These are phyloP conservation scores for Pleoardoris graminearum DNA, from an alignment of 2,329 filamentous ascomycete genomes.

Conservation along the genomic window DNA sequence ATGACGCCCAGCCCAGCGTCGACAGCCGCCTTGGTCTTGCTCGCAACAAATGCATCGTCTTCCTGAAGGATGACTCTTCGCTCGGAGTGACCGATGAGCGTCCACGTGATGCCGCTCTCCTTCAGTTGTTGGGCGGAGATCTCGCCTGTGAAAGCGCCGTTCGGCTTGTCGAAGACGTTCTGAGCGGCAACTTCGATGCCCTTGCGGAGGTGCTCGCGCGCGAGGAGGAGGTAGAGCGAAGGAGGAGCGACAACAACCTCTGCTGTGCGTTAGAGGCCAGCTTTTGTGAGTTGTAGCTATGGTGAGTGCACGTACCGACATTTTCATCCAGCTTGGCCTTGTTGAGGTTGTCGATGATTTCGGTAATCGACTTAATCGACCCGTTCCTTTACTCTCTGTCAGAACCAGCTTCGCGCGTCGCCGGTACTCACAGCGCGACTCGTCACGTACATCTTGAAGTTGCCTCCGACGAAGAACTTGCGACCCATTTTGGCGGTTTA, in stretches of 20 bases:
- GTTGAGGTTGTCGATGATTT: constrained; percentile 90
- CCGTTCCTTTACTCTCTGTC: constrained; percentile 73
- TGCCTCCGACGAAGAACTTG: constrained; percentile 96
- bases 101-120: constrained; percentile 87
- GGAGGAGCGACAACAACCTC: constrained; percentile 96
- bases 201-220: constrained; percentile 75
- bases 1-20: constrained; percentile 89
- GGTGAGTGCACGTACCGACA: constrained; percentile 60
- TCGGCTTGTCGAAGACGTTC: constrained; percentile 97
- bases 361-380: constrained; percentile 82
- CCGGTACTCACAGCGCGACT: constrained; percentile 28
- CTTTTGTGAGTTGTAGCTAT: neutral
- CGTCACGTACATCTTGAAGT: constrained; percentile 90
- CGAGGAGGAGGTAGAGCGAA: constrained; percentile 83
- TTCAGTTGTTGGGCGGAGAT: constrained; percentile 90
- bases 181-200: constrained; percentile 87
- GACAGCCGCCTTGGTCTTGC: constrained; percentile 91
- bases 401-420: constrained; percentile 14
- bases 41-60: constrained; percentile 78
- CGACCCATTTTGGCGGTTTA: constrained; percentile 75
- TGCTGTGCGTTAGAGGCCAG: too few species aligned
- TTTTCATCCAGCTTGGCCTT: constrained; percentile 77
- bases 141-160: constrained; percentile 96
- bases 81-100: constrained; percentile 92
- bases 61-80: constrained; percentile 88